phyloP scores from a whole-genome alignment of 345 rosid species.

The Citrus trifoliata region DNA sequence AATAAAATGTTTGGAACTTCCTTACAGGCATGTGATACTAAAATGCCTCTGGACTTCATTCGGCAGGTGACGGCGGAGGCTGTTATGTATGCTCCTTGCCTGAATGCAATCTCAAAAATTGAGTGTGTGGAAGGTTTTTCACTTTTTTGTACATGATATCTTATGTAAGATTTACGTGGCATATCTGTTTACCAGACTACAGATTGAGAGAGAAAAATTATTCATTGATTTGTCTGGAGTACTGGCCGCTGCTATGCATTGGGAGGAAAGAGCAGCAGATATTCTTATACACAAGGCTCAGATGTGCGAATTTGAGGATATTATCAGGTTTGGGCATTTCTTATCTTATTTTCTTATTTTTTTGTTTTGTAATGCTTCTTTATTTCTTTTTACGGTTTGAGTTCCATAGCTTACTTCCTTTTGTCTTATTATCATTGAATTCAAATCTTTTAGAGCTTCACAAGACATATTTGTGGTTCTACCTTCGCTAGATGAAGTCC shows the following conservation, averaged over 20 bases:
- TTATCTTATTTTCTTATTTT: not conserved
- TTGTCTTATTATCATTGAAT: conserved; percentile 8
- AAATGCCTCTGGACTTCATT: conserved; percentile 52
- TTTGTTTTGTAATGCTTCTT: not conserved
- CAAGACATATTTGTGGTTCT: conserved; percentile 48
- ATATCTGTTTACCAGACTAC: conserved; percentile 50
- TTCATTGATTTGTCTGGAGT: conserved; percentile 49
- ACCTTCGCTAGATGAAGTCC: conserved; percentile 53
- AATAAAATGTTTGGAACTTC: not conserved
- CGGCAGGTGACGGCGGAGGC: conserved; percentile 64
- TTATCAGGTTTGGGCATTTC: conserved; percentile 50
- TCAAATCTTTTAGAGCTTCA: conserved; percentile 53
- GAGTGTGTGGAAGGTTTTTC: not conserved
- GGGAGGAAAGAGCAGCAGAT: conserved; percentile 72
- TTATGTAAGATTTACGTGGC: not conserved
- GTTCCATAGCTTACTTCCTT: not conserved
- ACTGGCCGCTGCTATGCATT: conserved; percentile 50
- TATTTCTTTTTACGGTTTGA: not conserved
- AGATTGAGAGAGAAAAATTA: conserved; percentile 56
- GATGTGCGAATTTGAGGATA: conserved; percentile 69
- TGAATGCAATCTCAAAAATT: conserved; percentile 9
- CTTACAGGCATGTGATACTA: conserved; percentile 55
- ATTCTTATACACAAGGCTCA: conserved; percentile 50
- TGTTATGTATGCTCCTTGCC: conserved; percentile 40
- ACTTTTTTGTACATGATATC: not conserved